Evolutionary conservation across 176 grass and related monocot genomes (phyloP).

Genomic region (Eremochloa ophiuroides): DNA sequence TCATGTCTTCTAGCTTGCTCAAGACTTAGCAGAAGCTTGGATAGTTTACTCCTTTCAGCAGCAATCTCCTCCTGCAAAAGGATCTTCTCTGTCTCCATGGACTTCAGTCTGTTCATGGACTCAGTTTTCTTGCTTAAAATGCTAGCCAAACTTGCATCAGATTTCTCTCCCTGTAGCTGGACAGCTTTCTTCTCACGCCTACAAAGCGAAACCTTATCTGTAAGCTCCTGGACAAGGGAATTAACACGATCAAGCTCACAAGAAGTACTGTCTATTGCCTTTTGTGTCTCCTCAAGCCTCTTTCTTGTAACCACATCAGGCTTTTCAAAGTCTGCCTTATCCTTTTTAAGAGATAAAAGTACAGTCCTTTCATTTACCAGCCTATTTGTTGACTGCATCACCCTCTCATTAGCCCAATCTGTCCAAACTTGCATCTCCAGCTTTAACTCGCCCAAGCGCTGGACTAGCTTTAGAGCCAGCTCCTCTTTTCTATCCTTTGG

Average conservation of each 20-base stretch:
- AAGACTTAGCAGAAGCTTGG: slow-evolving; percentile 25
- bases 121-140: slow-evolving; percentile 24
- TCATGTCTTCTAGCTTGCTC: slow-evolving; percentile 18
- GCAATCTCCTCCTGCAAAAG: slow-evolving; percentile 31
- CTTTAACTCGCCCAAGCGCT: slow-evolving; percentile 33
- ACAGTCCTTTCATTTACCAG: slow-evolving; percentile 12
- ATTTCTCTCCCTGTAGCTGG: slow-evolving; percentile 15
- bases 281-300: slow-evolving; percentile 34
- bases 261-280: slow-evolving; percentile 23
- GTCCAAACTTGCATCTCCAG: slow-evolving; percentile 27
- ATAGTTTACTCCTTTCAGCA: slow-evolving; percentile 29
- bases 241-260: slow-evolving; percentile 20
- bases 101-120: slow-evolving; percentile 6
- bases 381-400: slow-evolving; percentile 35
- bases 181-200: slow-evolving; percentile 24
- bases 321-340: slow-evolving; percentile 8
- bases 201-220: slow-evolving; percentile 1
- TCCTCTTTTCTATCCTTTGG: slow-evolving; percentile 34
- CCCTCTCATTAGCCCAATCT: slow-evolving; percentile 39
- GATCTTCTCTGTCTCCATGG: slow-evolving; percentile 32
- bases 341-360: slow-evolving; percentile 25
- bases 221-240: slow-evolving; percentile 28
- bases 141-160: slow-evolving; percentile 15
- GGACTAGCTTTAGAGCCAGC: slow-evolving; percentile 18
- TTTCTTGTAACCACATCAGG: slow-evolving; percentile 24